Percentiles rank a stretch among this genome's conserved stretches.
These are phyloP conservation scores for Staphylotrichum tortipilum DNA, from an alignment of 495 filamentous ascomycete species.

Conservation along the genomic window DNA sequence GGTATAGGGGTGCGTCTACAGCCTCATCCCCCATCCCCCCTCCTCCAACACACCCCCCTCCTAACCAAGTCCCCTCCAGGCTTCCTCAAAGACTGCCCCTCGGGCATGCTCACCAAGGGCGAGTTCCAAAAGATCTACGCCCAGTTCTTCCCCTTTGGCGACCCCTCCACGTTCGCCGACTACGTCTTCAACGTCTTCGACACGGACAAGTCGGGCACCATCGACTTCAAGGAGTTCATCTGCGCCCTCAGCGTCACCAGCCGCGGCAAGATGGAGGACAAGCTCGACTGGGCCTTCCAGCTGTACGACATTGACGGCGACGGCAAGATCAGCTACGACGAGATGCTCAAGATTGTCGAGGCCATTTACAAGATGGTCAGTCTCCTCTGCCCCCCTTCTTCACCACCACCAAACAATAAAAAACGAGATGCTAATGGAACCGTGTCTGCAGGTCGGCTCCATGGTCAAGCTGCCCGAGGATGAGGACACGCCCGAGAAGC, in stretches of 20 bases:
- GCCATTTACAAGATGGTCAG: conserved; percentile 98
- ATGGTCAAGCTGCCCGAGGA: conserved; percentile 99
- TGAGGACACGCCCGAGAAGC: conserved; percentile 97
- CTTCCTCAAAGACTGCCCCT: conserved; percentile 96
- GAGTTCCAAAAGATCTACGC: conserved; percentile 99
- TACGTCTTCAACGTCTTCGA: conserved; percentile 99
- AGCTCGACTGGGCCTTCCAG: conserved; percentile 98
- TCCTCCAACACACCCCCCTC: background rate
- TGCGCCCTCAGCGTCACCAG: conserved; percentile 95
- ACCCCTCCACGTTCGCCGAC: conserved; percentile 92
- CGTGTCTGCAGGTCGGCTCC: conserved; percentile 93
- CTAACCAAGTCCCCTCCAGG: conserved; percentile 41
- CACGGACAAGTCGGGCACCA: conserved; percentile 89
- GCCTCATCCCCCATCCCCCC: background rate
- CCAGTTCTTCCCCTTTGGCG: conserved; percentile 98
- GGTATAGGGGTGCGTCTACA: conserved; percentile 79
- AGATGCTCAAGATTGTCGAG: conserved; percentile 98
- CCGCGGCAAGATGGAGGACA: conserved; percentile 97
- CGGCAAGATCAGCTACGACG: conserved; percentile 96
- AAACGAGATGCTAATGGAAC: too few relatives aligned
- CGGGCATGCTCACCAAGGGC: conserved; percentile 90
- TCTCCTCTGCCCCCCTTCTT: background rate
- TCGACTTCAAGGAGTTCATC: conserved; percentile 99
- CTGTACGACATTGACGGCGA: conserved; percentile 99
- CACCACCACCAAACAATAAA: background rate